Evolutionary conservation across 1,284 basidiomycete genomes (phyloP), one percentile per base, ranked within the genome.

Genomic region (Neolentinus lepideus): DNA sequence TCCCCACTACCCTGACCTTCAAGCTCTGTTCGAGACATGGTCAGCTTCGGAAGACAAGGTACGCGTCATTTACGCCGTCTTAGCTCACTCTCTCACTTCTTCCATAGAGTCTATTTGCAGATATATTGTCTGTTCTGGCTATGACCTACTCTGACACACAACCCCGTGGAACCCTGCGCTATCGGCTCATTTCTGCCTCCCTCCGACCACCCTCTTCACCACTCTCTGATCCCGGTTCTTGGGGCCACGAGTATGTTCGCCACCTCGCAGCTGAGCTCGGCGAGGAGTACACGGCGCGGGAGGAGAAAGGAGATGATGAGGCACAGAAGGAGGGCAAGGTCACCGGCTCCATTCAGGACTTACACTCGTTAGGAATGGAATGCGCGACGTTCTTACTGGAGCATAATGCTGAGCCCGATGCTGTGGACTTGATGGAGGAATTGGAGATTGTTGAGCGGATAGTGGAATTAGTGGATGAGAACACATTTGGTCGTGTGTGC

Each of bases 71-170:
- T 11, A 24, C 31, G n/a, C 19, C n/a, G 14, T 4, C 48, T 50
- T n/a, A 21, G n/a, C 19, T 43, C 26, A 14, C 56, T 38, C 54
- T 57, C 31, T 54, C 64, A 54, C 60, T 50, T 54, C 21, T 54
- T 29, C 8, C 56, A 2, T 63, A 96, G 90, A 88, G 90, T 61
- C 83, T 98, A 31, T 95, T 99, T 65, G 94, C 95, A n/a, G 96
- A 98, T 63, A 98, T 99, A 59, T 82, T 99, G 29, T 98, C 96
- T 25, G 97, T 99, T 2, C 86, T 99, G 52, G 97, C 96, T n/a
- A 99, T 99, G 97, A 99, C 97, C 19, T 99, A 99, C 71, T 98
- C 95, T 4, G 96, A 99, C 73, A 97, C 93, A 16, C 75, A 94
- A 81, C 85, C 93, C 11, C 83, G 95, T 54, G 97, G 97, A 56